Conservation (phyloP, 2,329 filamentous ascomycete genomes). For the Polytolypa hystricis region DNA sequence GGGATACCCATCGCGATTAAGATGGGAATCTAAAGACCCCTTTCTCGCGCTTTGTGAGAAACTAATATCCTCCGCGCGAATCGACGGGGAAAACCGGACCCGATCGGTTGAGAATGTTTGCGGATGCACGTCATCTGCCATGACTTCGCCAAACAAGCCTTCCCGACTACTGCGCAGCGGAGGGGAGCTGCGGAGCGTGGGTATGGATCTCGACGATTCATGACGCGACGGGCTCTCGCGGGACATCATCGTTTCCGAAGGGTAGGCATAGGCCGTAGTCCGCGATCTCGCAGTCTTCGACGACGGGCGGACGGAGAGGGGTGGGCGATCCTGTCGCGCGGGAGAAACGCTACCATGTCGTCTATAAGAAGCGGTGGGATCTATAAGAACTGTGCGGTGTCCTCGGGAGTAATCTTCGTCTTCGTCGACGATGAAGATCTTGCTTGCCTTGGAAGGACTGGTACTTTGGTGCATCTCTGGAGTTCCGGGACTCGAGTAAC, state of each 20-base stretch:
- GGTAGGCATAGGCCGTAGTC: constrained; percentile 20
- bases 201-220: constrained; percentile 4
- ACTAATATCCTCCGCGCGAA: constrained; percentile 7
- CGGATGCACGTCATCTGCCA: constrained; percentile 1
- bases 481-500: constrained; percentile 35
- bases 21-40: constrained; percentile 8
- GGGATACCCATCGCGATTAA: constrained; percentile 11
- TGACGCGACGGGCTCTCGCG: not conserved
- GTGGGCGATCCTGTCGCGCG: constrained; percentile 16
- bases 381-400: constrained; percentile 16
- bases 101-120: not conserved
- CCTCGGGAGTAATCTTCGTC: constrained; percentile 13
- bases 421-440: constrained; percentile 23
- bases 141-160: constrained; percentile 6
- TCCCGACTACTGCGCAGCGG: constrained; percentile 1
- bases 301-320: constrained; percentile 11
- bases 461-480: constrained; percentile 28
- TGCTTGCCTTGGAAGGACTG: constrained; percentile 24
- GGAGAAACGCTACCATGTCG: constrained; percentile 21
- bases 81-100: constrained; percentile 6
- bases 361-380: constrained; percentile 18
- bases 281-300: constrained; percentile 19
- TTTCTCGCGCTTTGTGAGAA: constrained; percentile 6
- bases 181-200: constrained; percentile 3
- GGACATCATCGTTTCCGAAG: constrained; percentile 12